These are phyloP conservation scores for Brasenia schreberi DNA, from an alignment of 164 flowering plant genomes.

Conservation along the genomic window DNA sequence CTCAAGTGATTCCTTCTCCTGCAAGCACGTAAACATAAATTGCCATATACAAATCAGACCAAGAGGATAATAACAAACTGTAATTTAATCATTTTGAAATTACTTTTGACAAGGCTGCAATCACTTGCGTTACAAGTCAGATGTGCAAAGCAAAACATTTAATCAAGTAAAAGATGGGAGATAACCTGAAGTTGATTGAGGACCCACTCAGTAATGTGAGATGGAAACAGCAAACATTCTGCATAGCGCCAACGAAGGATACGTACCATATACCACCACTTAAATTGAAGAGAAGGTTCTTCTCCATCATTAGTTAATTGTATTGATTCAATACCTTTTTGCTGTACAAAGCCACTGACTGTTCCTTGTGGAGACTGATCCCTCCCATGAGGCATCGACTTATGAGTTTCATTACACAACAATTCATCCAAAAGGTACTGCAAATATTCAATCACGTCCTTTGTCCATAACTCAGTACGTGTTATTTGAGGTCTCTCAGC, in stretches of 20 bases:
- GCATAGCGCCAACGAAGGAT: constrained; percentile 84
- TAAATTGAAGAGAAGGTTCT: constrained; percentile 68
- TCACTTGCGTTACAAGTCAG: neutral
- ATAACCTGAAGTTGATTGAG: constrained; percentile 66
- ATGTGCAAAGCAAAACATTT: neutral
- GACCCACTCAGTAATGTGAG: constrained; percentile 88
- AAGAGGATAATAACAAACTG: neutral
- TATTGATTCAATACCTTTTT: constrained; percentile 33
- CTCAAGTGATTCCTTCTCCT: constrained; percentile 77
- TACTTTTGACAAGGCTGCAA: neutral
- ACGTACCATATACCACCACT: constrained; percentile 94
- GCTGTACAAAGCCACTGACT: too few relatives aligned
- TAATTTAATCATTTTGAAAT: neutral
- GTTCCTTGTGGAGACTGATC: too few relatives aligned
- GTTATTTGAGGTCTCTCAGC: constrained; percentile 55
- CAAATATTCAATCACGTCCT: too few relatives aligned
- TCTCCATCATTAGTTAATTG: constrained; percentile 35
- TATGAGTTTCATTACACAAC: too few relatives aligned
- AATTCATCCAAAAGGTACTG: too few relatives aligned
- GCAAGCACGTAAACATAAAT: constrained; percentile 13
- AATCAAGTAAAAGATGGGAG: neutral
- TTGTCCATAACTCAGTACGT: constrained; percentile 92
- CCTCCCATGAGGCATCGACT: too few relatives aligned
- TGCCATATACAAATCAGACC: neutral
- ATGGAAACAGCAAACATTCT: constrained; percentile 74